Evolutionary conservation across 108 stramenopile species (phyloP).

Genomic region (Nitzschia palea): DNA sequence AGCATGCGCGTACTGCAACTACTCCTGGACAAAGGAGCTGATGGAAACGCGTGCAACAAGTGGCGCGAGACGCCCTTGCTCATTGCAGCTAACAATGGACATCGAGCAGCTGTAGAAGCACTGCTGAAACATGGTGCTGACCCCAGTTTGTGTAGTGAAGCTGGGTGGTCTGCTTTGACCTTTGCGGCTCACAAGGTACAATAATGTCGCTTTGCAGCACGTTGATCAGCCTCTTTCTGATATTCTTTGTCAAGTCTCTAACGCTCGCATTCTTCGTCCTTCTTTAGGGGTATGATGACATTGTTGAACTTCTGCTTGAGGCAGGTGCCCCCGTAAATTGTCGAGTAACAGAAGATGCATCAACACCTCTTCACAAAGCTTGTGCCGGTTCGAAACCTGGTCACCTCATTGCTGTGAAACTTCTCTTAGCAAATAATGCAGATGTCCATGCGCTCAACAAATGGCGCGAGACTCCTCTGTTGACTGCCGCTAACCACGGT

Average conservation of each 20-base stretch:
- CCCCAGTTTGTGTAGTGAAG: conserved; percentile 82
- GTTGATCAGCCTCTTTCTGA: background rate
- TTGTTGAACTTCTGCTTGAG: conserved; percentile 66
- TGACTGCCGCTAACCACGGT: conserved; percentile 89
- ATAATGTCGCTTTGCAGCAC: background rate
- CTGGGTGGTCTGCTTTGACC: conserved; percentile 87
- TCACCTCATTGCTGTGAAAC: conserved; percentile 75
- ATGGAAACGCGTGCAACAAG: conserved; percentile 91
- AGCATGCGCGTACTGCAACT: conserved; percentile 78
- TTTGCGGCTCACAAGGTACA: conserved; percentile 90
- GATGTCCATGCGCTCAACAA: conserved; percentile 92
- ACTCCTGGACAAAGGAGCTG: conserved; percentile 74
- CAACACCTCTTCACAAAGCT: conserved; percentile 88
- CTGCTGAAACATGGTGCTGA: conserved; percentile 79
- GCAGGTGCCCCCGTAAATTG: conserved; percentile 84
- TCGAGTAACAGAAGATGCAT: conserved; percentile 82
- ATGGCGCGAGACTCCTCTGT: conserved; percentile 87
- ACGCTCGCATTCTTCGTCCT: too few species aligned
- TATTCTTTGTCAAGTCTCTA: conserved; percentile 1
- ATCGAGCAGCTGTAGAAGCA: conserved; percentile 78
- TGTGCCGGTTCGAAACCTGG: conserved; percentile 86
- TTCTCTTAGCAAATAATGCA: conserved; percentile 64
- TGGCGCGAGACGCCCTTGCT: conserved; percentile 87
- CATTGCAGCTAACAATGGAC: conserved; percentile 91
- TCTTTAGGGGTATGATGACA: conserved; percentile 81